Evolutionary conservation across 192 early-diverging fungal genomes (phyloP), one percentile per base, ranked within the genome.

Genomic region (Coemansia sp.): DNA sequence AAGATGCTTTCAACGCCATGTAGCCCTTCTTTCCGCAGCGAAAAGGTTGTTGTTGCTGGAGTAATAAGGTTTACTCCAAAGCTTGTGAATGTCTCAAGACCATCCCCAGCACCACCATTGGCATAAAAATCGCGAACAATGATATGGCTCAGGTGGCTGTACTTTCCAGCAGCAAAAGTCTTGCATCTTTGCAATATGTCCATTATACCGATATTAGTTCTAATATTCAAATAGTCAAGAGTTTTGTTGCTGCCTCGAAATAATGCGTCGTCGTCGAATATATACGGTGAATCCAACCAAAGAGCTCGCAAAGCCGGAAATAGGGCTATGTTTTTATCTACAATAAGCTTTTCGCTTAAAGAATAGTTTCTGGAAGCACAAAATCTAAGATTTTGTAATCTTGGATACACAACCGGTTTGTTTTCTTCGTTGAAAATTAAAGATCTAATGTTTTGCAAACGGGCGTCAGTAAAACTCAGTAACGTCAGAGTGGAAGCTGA

Each of bases 1-100:
- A 59, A 18, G 13, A 59, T 15, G 7, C 62, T 44, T 21, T 62
- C 42, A 9, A 57, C 40, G 53, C 61, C 68, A 18, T 62, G 56
- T 10, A 67, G 68, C 9, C 32, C 32, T 32, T 48, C 2, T 48
- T 15, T 48, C 39, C 60, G 21, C 7, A 56, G 53, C 15, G 32
- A 41, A 9, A 59, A 41, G 16, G 1, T 12, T 18, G 2, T 19
- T 0, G 57, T 59, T 40, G 37, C 37, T 41, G 57, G 57, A 18
- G 38, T 3, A 6, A 41, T 16, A 53, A 7, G 13, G n/a, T 41
- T 15, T 16, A 59, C 5, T 4, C 12, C 39, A 9, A 59, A 39
- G 0, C 57, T 59, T 18, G 13, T n/a, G 26, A n/a, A 41, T 16
- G 16, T 16, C 1, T 41, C 38, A 41, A 16, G 0, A 59, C 15